Evolutionary conservation across 2,329 filamentous ascomycete species (phyloP), one percentile per base, ranked within the genome.

Genomic region (Penicillium sp.): DNA sequence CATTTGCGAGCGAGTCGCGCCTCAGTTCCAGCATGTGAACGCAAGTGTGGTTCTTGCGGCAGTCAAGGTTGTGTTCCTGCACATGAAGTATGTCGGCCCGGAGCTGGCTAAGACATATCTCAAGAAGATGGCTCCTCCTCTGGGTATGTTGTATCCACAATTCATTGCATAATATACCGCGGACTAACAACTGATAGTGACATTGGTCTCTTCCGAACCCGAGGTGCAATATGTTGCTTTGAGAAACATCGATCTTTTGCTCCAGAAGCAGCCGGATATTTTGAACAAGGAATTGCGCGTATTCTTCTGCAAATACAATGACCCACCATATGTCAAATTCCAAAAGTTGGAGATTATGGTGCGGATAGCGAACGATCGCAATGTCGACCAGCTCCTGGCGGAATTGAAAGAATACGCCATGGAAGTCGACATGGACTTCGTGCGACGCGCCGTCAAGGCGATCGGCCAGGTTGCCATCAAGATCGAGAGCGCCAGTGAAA

Each of bases 301-400:
- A 9, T 99, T 99, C 80, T 99, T 99, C 80, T 99, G 95, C 88
- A 99, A 99, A 79, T 99, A 99, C 80, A 98, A 98, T 73, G 95
- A 99, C 67, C 93, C 95, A 1, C 92, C 92, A 22, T 99, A 99
- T 73, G 88, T 99, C 68, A 99, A 99, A 76, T 87, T 99, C 58
- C 90, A 96, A 72, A 99, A 99, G 73, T 85, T 99, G 49, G 95
- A 99, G 73, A 98, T 98, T 62, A 98, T 99, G 95, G 93, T 99
- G 48, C 88, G 95, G 75, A 98, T 99, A 87, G 91, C 93, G 59
- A 98, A 97, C 77, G 93, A 97, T 66, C 90, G 89, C 72, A 99
- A 98, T 71, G 93, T 93, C 58, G 95, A 99, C 71, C 95, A 98
- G 72, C 82, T 99, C 26, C 81, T 99, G 16, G 90, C 93, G 11